Conservation (phyloP, 441 rosid genomes). For the Flueggea neowawraea region DNA sequence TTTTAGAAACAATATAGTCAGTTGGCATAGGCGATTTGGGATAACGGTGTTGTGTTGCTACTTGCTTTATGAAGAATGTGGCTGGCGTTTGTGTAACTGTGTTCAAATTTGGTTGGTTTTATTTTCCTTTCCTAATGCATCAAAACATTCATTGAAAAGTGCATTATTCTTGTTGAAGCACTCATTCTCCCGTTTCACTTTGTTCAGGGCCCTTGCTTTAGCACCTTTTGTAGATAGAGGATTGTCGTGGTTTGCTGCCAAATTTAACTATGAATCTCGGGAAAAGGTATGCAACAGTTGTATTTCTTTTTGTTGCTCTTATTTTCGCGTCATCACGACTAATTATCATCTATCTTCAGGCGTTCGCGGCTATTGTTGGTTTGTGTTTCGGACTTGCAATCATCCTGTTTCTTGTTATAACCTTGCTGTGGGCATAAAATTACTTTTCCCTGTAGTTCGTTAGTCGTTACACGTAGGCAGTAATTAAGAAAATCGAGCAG, state of each 20-base stretch:
- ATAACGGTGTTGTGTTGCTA: too few relatives aligned
- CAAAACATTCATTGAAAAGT: background rate
- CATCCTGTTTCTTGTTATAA: slow-evolving; percentile 56
- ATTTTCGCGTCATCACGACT: background rate
- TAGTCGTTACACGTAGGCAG: too few relatives aligned
- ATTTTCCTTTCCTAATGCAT: too few relatives aligned
- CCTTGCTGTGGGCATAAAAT: slow-evolving; percentile 58
- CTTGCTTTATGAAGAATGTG: too few relatives aligned
- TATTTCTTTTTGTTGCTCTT: background rate
- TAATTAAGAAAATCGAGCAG: too few relatives aligned
- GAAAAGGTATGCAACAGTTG: slow-evolving; percentile 52
- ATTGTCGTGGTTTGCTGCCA: slow-evolving; percentile 73
- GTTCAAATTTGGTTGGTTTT: too few relatives aligned
- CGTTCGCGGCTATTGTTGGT: slow-evolving; percentile 59
- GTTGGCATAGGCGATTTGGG: too few relatives aligned
- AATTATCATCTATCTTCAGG: slow-evolving; percentile 37
- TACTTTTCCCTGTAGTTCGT: too few relatives aligned
- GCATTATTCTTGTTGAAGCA: background rate
- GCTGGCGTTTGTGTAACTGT: too few relatives aligned
- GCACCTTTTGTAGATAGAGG: slow-evolving; percentile 87
- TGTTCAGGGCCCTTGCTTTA: slow-evolving; percentile 83
- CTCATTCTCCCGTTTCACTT: slow-evolving; percentile 7
- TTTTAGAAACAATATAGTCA: too few relatives aligned
- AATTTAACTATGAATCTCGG: slow-evolving; percentile 62
- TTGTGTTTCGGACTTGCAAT: slow-evolving; percentile 78